These are phyloP conservation scores for Pestalotiopsis fici DNA, from an alignment of 2,329 filamentous ascomycete species.

Conservation along the genomic window DNA sequence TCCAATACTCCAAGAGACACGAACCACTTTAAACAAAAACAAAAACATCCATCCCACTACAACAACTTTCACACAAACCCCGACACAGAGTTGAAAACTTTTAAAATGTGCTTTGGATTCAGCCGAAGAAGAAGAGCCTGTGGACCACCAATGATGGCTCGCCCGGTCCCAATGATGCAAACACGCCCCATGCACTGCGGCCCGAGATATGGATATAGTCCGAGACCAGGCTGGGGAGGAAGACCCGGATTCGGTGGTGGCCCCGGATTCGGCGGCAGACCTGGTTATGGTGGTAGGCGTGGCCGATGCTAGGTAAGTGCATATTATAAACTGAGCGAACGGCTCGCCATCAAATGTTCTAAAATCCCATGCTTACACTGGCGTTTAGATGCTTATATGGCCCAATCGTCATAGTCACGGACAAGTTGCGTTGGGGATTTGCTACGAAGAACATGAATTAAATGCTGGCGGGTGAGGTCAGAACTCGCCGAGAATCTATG, in stretches of 20 bases:
- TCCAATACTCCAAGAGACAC: too few species aligned
- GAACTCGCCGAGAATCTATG: too few species aligned
- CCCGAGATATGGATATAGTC: neutral
- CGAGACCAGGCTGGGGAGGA: neutral
- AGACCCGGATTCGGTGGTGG: neutral
- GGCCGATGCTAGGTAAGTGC: neutral
- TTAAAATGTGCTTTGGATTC: neutral
- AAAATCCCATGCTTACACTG: too few species aligned
- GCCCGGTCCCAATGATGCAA: neutral
- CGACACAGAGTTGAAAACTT: neutral
- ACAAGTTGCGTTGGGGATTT: too few species aligned
- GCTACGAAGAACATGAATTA: too few species aligned
- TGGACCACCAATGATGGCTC: neutral
- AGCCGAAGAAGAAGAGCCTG: neutral
- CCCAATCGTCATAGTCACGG: too few species aligned
- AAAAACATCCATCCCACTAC: neutral
- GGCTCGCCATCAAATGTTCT: neutral
- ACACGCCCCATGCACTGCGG: neutral
- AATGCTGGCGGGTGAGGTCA: too few species aligned
- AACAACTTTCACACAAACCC: neutral
- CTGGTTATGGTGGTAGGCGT: neutral
- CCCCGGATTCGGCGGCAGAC: neutral
- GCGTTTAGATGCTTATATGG: too few species aligned
- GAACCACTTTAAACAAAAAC: neutral
- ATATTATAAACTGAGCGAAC: neutral